Percentiles rank a stretch among this genome's conserved stretches.
These are phyloP conservation scores for Elymus sibiricus DNA, from an alignment of 176 grass and related monocot genomes.

Conservation along the genomic window DNA sequence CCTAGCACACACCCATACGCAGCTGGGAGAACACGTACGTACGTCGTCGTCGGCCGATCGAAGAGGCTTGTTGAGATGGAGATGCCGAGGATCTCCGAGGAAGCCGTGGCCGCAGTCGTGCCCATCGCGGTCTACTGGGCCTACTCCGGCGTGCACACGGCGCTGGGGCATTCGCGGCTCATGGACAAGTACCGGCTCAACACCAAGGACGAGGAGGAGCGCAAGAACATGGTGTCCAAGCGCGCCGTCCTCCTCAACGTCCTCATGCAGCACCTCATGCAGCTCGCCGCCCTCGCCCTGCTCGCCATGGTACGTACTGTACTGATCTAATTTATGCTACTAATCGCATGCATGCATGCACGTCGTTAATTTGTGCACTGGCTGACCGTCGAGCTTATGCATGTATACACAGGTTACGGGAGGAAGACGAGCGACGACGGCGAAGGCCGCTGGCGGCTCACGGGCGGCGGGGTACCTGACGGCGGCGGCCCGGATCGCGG, in stretches of 20 bases:
- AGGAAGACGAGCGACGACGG: neutral
- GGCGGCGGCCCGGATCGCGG: neutral
- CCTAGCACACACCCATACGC: neutral
- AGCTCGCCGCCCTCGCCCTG: conserved; percentile 13
- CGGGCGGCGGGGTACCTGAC: neutral
- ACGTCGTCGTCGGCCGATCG: neutral
- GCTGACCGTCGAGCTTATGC: neutral
- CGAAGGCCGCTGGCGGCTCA: neutral
- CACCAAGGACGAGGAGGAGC: conserved; percentile 29
- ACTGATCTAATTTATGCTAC: too few relatives aligned
- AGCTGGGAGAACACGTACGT: neutral
- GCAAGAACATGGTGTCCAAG: conserved; percentile 39
- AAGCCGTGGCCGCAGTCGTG: conserved; percentile 21
- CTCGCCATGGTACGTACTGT: conserved; percentile 1
- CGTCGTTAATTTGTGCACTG: neutral
- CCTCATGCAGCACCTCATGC: conserved; percentile 44
- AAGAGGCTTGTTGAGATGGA: neutral
- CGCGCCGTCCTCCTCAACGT: conserved; percentile 28
- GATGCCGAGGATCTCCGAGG: conserved; percentile 13
- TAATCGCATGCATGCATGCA: neutral
- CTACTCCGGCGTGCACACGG: conserved; percentile 34
- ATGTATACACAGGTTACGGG: neutral
- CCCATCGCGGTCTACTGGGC: conserved; percentile 51
- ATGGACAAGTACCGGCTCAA: conserved; percentile 49
- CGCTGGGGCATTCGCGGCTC: conserved; percentile 1